Percentiles rank a stretch among this genome's conserved stretches.
phyloP scores from a whole-genome alignment of 208 protist genomes.

The Leishmania tropica region DNA sequence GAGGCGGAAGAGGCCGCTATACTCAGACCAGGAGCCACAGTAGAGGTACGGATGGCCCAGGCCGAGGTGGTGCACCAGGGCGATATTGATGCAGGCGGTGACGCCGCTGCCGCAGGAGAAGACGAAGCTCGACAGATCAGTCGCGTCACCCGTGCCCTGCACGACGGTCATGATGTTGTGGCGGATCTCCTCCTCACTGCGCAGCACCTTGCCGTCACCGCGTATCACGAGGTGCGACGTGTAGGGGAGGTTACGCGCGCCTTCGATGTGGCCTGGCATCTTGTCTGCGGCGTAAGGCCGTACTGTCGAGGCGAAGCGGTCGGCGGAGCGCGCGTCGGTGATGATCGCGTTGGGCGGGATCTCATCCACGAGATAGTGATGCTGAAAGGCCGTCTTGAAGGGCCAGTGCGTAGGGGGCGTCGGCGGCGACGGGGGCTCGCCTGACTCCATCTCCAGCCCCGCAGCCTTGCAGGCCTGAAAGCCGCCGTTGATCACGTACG shows the following conservation, averaged over 20 bases:
- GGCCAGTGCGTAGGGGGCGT: conserved; percentile 42
- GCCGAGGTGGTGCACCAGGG: conserved; percentile 58
- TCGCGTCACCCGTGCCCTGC: conserved; percentile 18
- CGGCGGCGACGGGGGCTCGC: conserved; percentile 7
- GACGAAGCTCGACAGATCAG: conserved; percentile 58
- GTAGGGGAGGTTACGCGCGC: conserved; percentile 67
- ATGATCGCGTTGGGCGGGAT: conserved; percentile 60
- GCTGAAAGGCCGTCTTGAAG: conserved; percentile 39
- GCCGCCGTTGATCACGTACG: conserved; percentile 82
- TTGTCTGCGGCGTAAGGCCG: conserved; percentile 58
- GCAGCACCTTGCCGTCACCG: conserved; percentile 34
- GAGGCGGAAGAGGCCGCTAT: conserved; percentile 47
- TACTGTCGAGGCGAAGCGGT: conserved; percentile 65
- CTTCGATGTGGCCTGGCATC: conserved; percentile 78
- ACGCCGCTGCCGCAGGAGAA: conserved; percentile 87
- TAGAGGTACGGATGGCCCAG: conserved; percentile 76
- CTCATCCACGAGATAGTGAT: conserved; percentile 41
- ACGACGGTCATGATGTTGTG: conserved; percentile 43
- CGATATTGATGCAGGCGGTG: conserved; percentile 79
- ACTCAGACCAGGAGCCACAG: conserved; percentile 87
- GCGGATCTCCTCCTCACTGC: conserved; percentile 49
- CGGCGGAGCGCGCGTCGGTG: conserved; percentile 55
- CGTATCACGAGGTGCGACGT: conserved; percentile 21
- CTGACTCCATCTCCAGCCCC: conserved; percentile 46
- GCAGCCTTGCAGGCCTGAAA: conserved; percentile 54